These are phyloP conservation scores for Fusarium humuli DNA, from an alignment of 2,329 filamentous ascomycete species.

Conservation along the genomic window DNA sequence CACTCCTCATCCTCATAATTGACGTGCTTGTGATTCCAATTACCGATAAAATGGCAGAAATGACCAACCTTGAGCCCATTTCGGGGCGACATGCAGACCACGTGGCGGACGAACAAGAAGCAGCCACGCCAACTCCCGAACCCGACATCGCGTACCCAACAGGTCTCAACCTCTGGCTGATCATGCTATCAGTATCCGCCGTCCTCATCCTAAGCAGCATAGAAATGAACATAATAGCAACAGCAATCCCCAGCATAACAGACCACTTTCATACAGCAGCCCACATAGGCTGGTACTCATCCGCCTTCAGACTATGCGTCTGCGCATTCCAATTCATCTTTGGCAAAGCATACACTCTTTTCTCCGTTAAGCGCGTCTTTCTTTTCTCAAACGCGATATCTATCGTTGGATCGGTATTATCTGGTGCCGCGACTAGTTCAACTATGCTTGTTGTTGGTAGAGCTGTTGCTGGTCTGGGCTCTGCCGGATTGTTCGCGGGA, in stretches of 20 bases:
- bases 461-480: constrained; percentile 58
- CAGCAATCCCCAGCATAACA: constrained; percentile 45
- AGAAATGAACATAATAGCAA: constrained; percentile 43
- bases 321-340: constrained; percentile 52
- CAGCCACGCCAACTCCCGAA: rapidly evolving
- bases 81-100: too few relatives aligned
- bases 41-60: too few relatives aligned
- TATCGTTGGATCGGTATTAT: constrained; percentile 59
- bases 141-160: neutral
- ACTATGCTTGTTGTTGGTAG: constrained; percentile 59
- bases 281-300: constrained; percentile 44
- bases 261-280: constrained; percentile 43
- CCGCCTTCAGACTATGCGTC: constrained; percentile 53
- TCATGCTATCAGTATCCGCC: neutral
- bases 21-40: too few relatives aligned
- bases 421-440: constrained; percentile 55
- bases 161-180: constrained; percentile 8
- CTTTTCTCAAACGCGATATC: constrained; percentile 55
- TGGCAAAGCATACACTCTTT: constrained; percentile 26
- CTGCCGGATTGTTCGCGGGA: constrained; percentile 56
- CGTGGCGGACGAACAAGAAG: rapidly evolving
- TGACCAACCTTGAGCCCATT: too few relatives aligned
- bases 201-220: constrained; percentile 33
- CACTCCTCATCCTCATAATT: neutral
- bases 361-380: constrained; percentile 49